Base-by-base conservation (phyloP, 768 basidiomycete species). In the Boletus speciosus region DNA sequence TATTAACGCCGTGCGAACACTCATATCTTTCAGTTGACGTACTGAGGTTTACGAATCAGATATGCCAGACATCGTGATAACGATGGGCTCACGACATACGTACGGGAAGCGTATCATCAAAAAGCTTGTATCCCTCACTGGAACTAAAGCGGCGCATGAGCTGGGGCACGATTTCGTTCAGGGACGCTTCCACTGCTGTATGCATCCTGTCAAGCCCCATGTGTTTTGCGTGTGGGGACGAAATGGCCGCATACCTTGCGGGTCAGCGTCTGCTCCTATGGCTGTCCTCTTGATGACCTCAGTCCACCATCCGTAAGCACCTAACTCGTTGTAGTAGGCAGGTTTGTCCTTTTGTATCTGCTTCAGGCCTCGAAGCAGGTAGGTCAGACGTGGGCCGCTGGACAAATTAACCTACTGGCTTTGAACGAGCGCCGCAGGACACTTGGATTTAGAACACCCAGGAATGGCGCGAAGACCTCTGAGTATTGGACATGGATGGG, bases 271-370 rank as follows among this genome's bases (percentile, higher is more conserved):
- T 40, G 90, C 88, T 4, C 83, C 88, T 3, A 89, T 68, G 16
- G 89, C 90, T 36, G 90, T 92, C 53, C 80, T 72, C 52, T 74
- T 75, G 56, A 93, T 84, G 37, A 93, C 88, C 57, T 88, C 84
- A n/a, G 74, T 67, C 90, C 90, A 93, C 89, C 88, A 92, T 3
- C 63, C 68, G 32, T 77, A 66, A 44, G 78, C 76, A 45, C 84
- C 84, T 15, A 74, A 68, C 45, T 69, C 48, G 43, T 52, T 59
- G 25, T 58, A 65, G 64, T 90, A 90, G 0, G 73, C 78, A 2
- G 88, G 86, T 42, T 77, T 75, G 55, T 84, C 80, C 15, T 58
- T 71, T 65, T 90, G 85, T 19, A 85, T 61, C 56, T 79, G 72
- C 56, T 68, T 77, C 54, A 82, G 62, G 19, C 80, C 79, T 80